Base-by-base conservation (phyloP, 306 rosid species). In the Betula pendula region DNA sequence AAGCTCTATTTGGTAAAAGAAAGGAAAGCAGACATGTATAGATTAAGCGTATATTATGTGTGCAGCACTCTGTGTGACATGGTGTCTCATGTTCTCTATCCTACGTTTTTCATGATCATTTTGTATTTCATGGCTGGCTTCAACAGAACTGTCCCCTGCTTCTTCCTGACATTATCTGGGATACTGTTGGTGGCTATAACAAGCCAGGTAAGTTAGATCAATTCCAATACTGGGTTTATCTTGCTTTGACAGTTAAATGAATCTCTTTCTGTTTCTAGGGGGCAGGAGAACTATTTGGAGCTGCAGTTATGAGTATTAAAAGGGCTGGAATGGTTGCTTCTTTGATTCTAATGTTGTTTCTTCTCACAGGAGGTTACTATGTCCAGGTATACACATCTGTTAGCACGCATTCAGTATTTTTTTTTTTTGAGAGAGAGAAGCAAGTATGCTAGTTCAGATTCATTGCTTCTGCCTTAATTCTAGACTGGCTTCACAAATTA, bases 31-130 rank as follows among this genome's bases (percentile, higher is more conserved):
- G 98, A 95, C 74, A 92, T 95, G 98, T 95, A 95, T 72, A 89
- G 91, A 83, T 78, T 95, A 69, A 95, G 98, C 59, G 98, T 90
- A 52, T 92, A 90, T 85, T 95, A 95, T 73, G 88, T 85, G 53
- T 88, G 97, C 79, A 95, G 97, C 89, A 95, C 98, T 14, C 74
- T 95, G 8, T 92, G 97, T 81, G 98, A 95, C 88, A 95, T 95
- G 98, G 76, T 90, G 55, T 96, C 93, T 12, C 96, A 92, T 81
- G 84, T 95, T 68, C 70, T 83, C 29, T 95, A 95, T 77, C 97
- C 97, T 9, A 92, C 97, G 1, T 35, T 90, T 69, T 92, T 90
- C 96, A 92, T 90, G 97, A 13, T 87, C 66, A 87, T 89, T 15
- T 59, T 95, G 48, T 92, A 92, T 74, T 92, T 95, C 87, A 95